Evolutionary conservation across 495 filamentous ascomycete genomes (phyloP), one percentile per base, ranked within the genome.

Genomic region (Chaetomidium leptoderma): DNA sequence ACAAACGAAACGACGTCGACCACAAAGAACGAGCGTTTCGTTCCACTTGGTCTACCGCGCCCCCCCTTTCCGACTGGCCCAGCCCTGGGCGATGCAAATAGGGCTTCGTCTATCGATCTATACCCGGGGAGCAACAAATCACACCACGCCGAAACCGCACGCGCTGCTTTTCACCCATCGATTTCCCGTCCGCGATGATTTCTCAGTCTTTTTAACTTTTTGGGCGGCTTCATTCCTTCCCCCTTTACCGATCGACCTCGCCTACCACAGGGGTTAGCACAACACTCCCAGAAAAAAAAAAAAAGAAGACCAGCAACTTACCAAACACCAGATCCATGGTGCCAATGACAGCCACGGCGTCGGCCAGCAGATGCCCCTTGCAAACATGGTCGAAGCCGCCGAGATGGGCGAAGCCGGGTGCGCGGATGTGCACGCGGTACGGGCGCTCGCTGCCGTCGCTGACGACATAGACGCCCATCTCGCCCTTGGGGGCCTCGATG

Each of bases 381-480:
- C 84, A 83, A 33, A 99, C 79, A 68, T 97, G 92, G 71, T 99
- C 93, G 69, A 99, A 96, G 57, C 90, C 90, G 61, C 83, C 83
- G 70, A 99, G 76, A 81, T 99, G 93, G 45, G 93, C 95, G 66
- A 99, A 99, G 53, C 93, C 93, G 36, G 93, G 93, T 35, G 95
- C 92, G 63, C 93, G 84, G 66, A 99, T 96, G 81, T 97, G 95
- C 75, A 95, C 96, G 64, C 95, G 82, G 77, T 99, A 99, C 39
- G 93, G 93, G 59, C 93, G 79, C 81, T 99, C 93, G 66, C 83
- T 93, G 50, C 93, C 93, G 71, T 99, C 93, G 71, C 86, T 90
- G 59, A 99, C 95, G n/a, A 99, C 75, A 71, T 86, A 99, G 32
- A 99, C 93, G 69, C 86, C 93, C 93, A 99, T 99, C 78, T 99